phyloP scores from a whole-genome alignment of 2,329 filamentous ascomycete species.

The Lasiodiplodia gonubiensis region DNA sequence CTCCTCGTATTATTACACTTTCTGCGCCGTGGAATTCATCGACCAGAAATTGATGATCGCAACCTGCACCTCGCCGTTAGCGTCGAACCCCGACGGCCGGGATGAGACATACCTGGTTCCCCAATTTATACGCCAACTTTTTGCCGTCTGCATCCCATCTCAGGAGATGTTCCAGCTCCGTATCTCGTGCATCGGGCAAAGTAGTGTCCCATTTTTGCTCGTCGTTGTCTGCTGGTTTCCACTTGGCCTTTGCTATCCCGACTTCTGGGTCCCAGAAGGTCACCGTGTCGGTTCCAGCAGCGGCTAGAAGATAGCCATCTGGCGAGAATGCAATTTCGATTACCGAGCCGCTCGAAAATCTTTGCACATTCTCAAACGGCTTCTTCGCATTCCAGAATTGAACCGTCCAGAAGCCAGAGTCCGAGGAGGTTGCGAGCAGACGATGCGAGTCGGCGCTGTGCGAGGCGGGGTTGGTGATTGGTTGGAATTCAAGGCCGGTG shows the following conservation, averaged over 20 bases:
- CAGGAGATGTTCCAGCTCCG: slow-evolving; percentile 37
- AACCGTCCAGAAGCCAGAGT: slow-evolving; percentile 43
- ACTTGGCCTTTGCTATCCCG: slow-evolving; percentile 43
- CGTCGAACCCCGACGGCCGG: not conserved
- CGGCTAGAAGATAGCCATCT: slow-evolving; percentile 50
- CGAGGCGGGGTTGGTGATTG: slow-evolving; percentile 31
- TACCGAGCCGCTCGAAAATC: slow-evolving; percentile 42
- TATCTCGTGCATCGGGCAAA: slow-evolving; percentile 38
- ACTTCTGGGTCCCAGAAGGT: slow-evolving; percentile 52
- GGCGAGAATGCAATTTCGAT: slow-evolving; percentile 53
- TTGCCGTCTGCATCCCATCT: slow-evolving; percentile 48
- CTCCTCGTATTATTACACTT: slow-evolving; percentile 25
- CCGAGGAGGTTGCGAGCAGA: slow-evolving; percentile 49
- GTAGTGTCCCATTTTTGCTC: slow-evolving; percentile 27
- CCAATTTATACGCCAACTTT: slow-evolving; percentile 44
- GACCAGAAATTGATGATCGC: slow-evolving; percentile 41
- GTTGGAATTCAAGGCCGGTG: slow-evolving; percentile 51
- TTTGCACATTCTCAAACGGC: slow-evolving; percentile 42
- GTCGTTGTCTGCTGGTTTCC: slow-evolving; percentile 37
- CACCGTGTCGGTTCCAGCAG: slow-evolving; percentile 51
- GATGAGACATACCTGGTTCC: slow-evolving; percentile 41
- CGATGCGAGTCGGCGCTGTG: slow-evolving; percentile 36
- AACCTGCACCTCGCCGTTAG: slow-evolving; percentile 36
- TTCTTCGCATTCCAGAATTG: slow-evolving; percentile 50
- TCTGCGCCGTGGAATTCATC: slow-evolving; percentile 30